phyloP scores from a whole-genome alignment of 2,329 filamentous ascomycete genomes.

The Cladobotryum mycophilum region DNA sequence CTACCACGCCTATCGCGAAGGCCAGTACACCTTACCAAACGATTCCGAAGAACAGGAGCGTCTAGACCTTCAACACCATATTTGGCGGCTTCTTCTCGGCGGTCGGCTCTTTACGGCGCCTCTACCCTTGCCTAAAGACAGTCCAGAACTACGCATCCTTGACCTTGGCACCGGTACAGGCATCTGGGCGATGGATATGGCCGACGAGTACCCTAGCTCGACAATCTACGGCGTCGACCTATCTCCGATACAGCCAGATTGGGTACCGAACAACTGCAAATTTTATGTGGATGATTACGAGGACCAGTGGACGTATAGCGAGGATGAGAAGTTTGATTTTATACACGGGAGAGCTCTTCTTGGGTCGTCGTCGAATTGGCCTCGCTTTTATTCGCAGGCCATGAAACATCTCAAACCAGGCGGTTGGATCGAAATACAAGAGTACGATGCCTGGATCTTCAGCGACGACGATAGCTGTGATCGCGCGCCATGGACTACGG shows the following conservation, averaged over 20 bases:
- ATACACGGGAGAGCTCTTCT: constrained; percentile 29
- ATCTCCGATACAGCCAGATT: constrained; percentile 51
- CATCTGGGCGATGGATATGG: constrained; percentile 55
- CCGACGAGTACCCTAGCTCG: constrained; percentile 36
- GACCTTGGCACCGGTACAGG: constrained; percentile 57
- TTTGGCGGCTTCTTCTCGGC: constrained; percentile 41
- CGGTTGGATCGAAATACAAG: constrained; percentile 34
- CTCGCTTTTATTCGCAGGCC: constrained; percentile 24
- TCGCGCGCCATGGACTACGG: constrained; percentile 32
- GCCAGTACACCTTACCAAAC: constrained; percentile 40
- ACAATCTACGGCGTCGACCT: constrained; percentile 46
- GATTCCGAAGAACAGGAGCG: constrained; percentile 49
- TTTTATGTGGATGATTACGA: constrained; percentile 63
- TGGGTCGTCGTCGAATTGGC: constrained; percentile 28
- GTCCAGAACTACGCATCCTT: constrained; percentile 35
- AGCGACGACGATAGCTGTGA: constrained; percentile 33
- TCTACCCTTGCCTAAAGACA: constrained; percentile 21
- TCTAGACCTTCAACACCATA: constrained; percentile 49
- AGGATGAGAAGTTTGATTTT: constrained; percentile 33
- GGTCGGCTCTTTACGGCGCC: constrained; percentile 41
- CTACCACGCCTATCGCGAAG: constrained; percentile 43
- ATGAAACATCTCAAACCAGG: constrained; percentile 27
- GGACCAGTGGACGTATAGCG: constrained; percentile 35
- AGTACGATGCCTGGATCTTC: constrained; percentile 33
- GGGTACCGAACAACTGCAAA: constrained; percentile 54